Base-by-base conservation (phyloP, 768 basidiomycete genomes). In the Termitomyces sp. region DNA sequence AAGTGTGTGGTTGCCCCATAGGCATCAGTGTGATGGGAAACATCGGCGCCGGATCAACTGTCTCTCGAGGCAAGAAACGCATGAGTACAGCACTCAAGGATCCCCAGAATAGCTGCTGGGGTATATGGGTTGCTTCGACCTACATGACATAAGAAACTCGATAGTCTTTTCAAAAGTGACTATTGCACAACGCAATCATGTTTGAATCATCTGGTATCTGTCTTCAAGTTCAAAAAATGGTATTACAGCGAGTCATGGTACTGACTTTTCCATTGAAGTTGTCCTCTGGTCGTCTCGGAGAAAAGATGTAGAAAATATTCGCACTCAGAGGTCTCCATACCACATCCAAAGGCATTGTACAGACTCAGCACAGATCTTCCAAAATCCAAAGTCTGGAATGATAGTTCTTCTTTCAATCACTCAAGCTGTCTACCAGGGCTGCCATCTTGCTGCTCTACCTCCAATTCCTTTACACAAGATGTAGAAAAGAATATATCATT, bases 21-120 rank as follows among this genome's bases (percentile, higher is more conserved):
- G 65, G 69, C 13, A 63, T 36, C 9, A 63, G 44, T n/a, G 58
- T 49, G 10, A 42, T 49, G 27, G 66, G 46, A n/a, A 61, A 43
- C 54, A 65, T 46, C 58, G 32, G 20, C 41, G 39, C 39, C 63
- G 55, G 13, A 62, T 36, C 16, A 34, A 26, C 63, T 65, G 56
- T 66, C 58, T 20, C 39, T 42, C n/a, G 59, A 56, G 62, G 59
- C 36, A 64, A 63, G 7, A 36, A n/a, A 14, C 60, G 60, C 39
- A 51, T 34, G 49, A 67, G 62, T 5, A 58, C 34, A n/a, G n/a
- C n/a, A n/a, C 46, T 5, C 61, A 41, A 14, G 14, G 32, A 20
- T 27, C 24, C 22, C 42, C 5, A 16, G n/a, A 12, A 43, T 44
- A 39, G 37, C 44, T 5, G 57, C 55, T n/a, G 52, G 41, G 20